Evolutionary conservation across 768 basidiomycete genomes (phyloP).

Genomic region (Leccinum obscurum): DNA sequence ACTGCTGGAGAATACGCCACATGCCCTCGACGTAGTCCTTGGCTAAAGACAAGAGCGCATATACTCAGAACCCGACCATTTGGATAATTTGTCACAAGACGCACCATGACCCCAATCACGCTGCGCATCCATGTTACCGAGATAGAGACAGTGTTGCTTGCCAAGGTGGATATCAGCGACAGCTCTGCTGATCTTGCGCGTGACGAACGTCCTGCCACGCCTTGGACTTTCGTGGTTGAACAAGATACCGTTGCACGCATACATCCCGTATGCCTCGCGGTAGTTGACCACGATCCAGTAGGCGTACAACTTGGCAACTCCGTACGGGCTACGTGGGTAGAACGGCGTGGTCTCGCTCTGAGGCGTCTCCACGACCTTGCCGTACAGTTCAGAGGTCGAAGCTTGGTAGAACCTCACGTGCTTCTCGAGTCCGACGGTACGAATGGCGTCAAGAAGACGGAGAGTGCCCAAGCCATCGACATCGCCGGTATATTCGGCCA

Average conservation of each 20-base stretch:
- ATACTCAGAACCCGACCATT: slow-evolving; percentile 6
- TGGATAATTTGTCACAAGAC: slow-evolving; percentile 21
- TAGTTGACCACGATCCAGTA: slow-evolving; percentile 93
- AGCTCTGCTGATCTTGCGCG: slow-evolving; percentile 90
- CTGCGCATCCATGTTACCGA: slow-evolving; percentile 92
- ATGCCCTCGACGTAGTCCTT: slow-evolving; percentile 95
- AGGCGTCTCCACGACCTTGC: slow-evolving; percentile 93
- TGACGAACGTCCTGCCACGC: slow-evolving; percentile 93
- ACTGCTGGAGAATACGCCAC: slow-evolving; percentile 96
- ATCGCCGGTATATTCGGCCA: slow-evolving; percentile 99
- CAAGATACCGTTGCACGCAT: slow-evolving; percentile 93
- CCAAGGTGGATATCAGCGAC: slow-evolving; percentile 90
- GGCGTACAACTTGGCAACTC: slow-evolving; percentile 91
- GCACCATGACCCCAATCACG: slow-evolving; percentile 98
- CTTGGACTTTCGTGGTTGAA: slow-evolving; percentile 99
- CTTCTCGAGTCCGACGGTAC: slow-evolving; percentile 92
- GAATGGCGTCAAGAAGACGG: slow-evolving; percentile 92
- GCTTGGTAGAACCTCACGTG: slow-evolving; percentile 97
- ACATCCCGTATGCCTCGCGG: slow-evolving; percentile 95
- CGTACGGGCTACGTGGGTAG: slow-evolving; percentile 97
- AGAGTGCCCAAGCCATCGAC: slow-evolving; percentile 95
- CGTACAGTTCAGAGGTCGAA: slow-evolving; percentile 95
- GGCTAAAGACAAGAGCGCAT: slow-evolving; percentile 41
- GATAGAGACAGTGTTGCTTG: slow-evolving; percentile 87
- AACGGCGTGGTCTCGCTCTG: slow-evolving; percentile 97